Percentiles rank a stretch among this genome's conserved stretches.
Evolutionary conservation across 176 grass and related monocot species (phyloP).

Genomic region (Oryza meyeriana): DNA sequence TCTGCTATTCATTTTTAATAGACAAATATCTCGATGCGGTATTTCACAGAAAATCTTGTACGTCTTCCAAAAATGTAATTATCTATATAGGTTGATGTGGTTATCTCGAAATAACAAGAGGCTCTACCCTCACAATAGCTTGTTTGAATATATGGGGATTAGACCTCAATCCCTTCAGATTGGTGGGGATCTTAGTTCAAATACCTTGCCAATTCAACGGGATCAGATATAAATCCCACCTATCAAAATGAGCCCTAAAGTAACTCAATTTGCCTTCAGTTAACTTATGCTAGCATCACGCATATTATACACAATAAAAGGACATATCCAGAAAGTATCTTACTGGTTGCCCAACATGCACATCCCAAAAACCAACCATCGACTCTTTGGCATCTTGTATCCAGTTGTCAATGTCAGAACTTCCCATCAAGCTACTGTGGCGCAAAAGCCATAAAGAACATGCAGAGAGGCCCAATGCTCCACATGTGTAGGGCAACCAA

Average conservation of each 20-base stretch:
- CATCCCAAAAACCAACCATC: conserved; percentile 65
- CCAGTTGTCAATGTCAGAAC: conserved; percentile 92
- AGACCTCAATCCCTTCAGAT: neutral
- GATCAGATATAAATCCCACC: neutral
- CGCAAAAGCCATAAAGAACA: conserved; percentile 90
- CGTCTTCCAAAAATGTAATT: neutral
- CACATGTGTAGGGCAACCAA: conserved; percentile 87
- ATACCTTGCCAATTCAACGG: neutral
- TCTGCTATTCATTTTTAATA: neutral
- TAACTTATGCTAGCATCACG: neutral
- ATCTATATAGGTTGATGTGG: neutral
- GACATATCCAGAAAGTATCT: conserved; percentile 28
- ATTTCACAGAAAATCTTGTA: neutral
- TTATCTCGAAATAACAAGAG: neutral
- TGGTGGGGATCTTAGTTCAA: neutral
- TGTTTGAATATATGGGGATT: neutral
- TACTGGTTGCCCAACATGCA: conserved; percentile 74
- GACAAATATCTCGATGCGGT: conserved; percentile 5
- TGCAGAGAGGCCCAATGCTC: conserved; percentile 78
- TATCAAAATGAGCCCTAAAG: conserved; percentile 25
- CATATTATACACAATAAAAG: conserved; percentile 10
- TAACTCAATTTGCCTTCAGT: neutral
- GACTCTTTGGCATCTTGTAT: conserved; percentile 85
- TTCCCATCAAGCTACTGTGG: conserved; percentile 98
- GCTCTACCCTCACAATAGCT: neutral